phyloP scores from a whole-genome alignment of 495 filamentous ascomycete species.

The Neurospora africana region DNA sequence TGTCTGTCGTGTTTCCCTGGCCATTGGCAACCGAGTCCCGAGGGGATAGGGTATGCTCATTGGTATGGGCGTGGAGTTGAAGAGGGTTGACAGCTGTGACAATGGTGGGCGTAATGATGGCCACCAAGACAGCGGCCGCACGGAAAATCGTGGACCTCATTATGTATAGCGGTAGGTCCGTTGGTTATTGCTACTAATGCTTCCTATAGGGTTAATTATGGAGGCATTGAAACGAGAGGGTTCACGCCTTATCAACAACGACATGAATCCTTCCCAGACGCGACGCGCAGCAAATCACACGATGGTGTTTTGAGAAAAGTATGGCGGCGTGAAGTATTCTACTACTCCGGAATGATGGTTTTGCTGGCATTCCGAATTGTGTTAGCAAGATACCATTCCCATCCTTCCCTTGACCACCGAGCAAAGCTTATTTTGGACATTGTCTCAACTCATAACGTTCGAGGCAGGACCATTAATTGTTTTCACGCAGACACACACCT shows the following conservation, averaged over 20 bases:
- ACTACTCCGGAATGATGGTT: not conserved
- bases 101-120: not conserved
- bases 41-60: not conserved
- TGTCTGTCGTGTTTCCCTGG: not conserved
- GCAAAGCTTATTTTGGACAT: not conserved
- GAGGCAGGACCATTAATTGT: too few species aligned
- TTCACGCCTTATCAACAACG: not conserved
- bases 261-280: not conserved
- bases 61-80: not conserved
- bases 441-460: not conserved
- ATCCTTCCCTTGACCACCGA: not conserved
- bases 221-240: not conserved
- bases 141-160: not conserved
- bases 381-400: not conserved
- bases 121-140: not conserved
- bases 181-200: not conserved
- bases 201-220: not conserved
- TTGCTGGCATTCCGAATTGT: not conserved
- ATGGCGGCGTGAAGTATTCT: not conserved
- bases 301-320: not conserved
- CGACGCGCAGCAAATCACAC: not conserved
- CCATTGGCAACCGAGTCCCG: not conserved
- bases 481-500: not conserved
- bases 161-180: not conserved
- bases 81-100: not conserved